phyloP scores from a whole-genome alignment of 2,329 filamentous ascomycete genomes.

The Cordyceps fumosorosea region DNA sequence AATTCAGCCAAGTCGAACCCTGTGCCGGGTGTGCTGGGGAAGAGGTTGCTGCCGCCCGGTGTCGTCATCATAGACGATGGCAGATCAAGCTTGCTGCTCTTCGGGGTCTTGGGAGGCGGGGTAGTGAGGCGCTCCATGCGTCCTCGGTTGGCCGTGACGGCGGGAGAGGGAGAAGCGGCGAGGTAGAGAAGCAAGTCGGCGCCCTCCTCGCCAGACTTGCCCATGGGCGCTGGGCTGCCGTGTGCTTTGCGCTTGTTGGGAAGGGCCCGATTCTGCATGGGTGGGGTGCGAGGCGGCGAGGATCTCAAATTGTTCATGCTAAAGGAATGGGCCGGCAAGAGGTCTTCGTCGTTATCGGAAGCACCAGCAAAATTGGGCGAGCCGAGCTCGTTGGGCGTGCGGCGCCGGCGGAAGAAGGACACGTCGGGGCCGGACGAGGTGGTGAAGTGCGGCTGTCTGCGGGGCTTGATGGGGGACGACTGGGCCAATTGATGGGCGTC shows the following conservation, averaged over 20 bases:
- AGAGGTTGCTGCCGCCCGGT: constrained; percentile 62
- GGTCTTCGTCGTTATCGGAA: constrained; percentile 77
- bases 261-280: constrained; percentile 50
- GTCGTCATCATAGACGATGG: constrained; percentile 89
- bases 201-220: constrained; percentile 68
- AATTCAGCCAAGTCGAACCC: constrained; percentile 93
- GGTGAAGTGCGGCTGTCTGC: constrained; percentile 68
- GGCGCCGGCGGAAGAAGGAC: constrained; percentile 70
- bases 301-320: constrained; percentile 56
- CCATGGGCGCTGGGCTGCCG: constrained; percentile 34
- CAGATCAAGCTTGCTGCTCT: constrained; percentile 58
- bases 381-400: constrained; percentile 57
- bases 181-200: constrained; percentile 77
- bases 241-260: constrained; percentile 42
- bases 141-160: constrained; percentile 48
- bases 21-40: constrained; percentile 73
- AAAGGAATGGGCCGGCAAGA: constrained; percentile 72
- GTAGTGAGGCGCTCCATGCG: constrained; percentile 67
- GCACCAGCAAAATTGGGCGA: constrained; percentile 55
- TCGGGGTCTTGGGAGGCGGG: constrained; percentile 52
- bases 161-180: constrained; percentile 84
- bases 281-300: constrained; percentile 84
- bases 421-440: constrained; percentile 64
- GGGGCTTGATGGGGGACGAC: constrained; percentile 78
- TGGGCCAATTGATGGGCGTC: constrained; percentile 69